These are phyloP conservation scores for Dichomitus squalens DNA, from an alignment of 1,284 basidiomycete species.

Conservation along the genomic window DNA sequence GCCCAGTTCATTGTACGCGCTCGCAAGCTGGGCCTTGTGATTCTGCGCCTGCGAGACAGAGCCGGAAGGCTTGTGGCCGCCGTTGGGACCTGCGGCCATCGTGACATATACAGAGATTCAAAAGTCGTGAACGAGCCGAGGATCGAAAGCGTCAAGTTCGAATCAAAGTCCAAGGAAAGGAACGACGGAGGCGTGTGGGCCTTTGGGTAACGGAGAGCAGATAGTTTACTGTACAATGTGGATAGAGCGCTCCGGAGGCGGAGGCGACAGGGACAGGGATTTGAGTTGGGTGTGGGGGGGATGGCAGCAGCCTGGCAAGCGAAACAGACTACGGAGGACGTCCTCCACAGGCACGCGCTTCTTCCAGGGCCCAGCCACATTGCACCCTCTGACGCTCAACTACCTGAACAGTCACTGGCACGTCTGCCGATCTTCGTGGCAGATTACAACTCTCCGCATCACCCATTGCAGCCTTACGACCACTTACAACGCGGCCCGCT, in stretches of 20 bases:
- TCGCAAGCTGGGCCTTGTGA: slow-evolving; percentile 85
- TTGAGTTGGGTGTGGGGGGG: slow-evolving; percentile 2
- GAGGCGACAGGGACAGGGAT: slow-evolving; percentile 1
- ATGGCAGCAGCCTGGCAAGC: neutral
- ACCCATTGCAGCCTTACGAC: neutral
- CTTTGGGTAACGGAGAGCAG: neutral
- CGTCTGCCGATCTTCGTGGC: neutral
- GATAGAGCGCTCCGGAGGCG: slow-evolving; percentile 4
- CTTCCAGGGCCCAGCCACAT: neutral
- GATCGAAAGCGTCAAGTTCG: slow-evolving; percentile 12
- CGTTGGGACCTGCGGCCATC: slow-evolving; percentile 37
- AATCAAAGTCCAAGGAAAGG: slow-evolving; percentile 26
- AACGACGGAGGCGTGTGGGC: slow-evolving; percentile 40
- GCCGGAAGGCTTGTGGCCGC: slow-evolving; percentile 63
- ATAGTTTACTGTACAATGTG: slow-evolving; percentile 20
- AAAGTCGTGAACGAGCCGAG: neutral
- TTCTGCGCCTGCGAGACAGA: slow-evolving; percentile 66
- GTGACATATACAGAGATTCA: slow-evolving; percentile 40
- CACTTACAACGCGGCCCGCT: neutral
- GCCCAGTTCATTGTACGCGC: slow-evolving; percentile 95
- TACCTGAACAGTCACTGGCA: too few species aligned
- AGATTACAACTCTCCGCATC: neutral
- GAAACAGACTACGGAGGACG: neutral
- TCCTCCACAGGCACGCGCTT: neutral
- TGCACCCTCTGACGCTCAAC: neutral